Conservation (phyloP, 2,329 filamentous ascomycete species). For the Nemania sp. region DNA sequence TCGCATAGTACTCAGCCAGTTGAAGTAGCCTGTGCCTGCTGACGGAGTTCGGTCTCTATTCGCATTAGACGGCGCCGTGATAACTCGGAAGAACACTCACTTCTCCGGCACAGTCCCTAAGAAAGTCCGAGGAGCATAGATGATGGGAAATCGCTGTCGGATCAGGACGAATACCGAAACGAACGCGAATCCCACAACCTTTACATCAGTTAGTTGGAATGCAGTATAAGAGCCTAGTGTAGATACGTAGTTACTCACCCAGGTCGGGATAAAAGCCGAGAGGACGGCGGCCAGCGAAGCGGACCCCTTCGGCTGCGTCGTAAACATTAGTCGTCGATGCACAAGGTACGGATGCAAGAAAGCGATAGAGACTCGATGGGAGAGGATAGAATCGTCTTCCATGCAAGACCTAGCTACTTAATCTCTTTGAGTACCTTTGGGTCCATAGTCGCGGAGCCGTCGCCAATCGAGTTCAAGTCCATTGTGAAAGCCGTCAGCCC, state of each 20-base stretch:
- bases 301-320: constrained; percentile 36
- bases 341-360: background rate
- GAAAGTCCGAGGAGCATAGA: constrained; percentile 39
- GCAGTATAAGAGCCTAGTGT: background rate
- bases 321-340: background rate
- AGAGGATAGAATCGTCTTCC: background rate
- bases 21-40: constrained; percentile 29
- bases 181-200: constrained; percentile 36
- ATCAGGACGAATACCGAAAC: constrained; percentile 38
- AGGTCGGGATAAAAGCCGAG: constrained; percentile 40
- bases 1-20: constrained; percentile 38
- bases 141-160: constrained; percentile 34
- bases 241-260: constrained; percentile 29
- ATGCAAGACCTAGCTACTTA: background rate
- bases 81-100: constrained; percentile 23
- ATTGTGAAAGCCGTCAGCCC: background rate
- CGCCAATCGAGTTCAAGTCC: background rate
- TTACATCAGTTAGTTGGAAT: constrained; percentile 22
- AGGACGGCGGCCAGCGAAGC: constrained; percentile 37
- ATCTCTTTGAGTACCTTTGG: constrained; percentile 16
- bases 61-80: constrained; percentile 17
- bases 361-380: background rate
- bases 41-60: constrained; percentile 39
- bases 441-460: background rate
- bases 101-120: constrained; percentile 39